Base-by-base conservation (phyloP, 1,284 basidiomycete species). In the Inonotus hispidus region DNA sequence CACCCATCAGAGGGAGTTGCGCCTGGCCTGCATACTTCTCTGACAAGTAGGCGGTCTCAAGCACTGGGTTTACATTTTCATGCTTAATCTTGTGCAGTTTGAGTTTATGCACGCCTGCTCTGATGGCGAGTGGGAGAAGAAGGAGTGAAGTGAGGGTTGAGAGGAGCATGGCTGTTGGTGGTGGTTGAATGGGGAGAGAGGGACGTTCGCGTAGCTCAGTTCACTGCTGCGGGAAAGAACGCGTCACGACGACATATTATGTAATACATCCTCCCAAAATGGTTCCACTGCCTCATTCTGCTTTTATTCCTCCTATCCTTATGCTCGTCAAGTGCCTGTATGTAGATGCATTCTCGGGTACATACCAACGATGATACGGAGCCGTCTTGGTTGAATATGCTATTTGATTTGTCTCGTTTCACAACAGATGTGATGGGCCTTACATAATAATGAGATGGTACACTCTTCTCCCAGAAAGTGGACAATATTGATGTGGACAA, bases 61-160 rank as follows among this genome's bases (percentile, higher is more conserved):
- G 78, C 56, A 81, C 74, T 52, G 89, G 87, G 67, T 87, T 87
- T 66, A 75, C 79, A 21, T 78, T 69, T 8, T 81, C 77, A 38
- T 82, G 79, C 32, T 88, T 79, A 8, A 94, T 73, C 77, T 95
- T 96, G 75, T 92, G 83, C 54, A 96, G 85, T 74, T 92, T 93
- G 73, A 95, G 83, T 73, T 83, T 93, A 79, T 91, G 87, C 3
- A 93, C 79, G 67, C 82, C 83, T 56, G 82, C 82, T 32, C 87
- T 85, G 66, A 83, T 81, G 67, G 81, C 83, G 68, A 90, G 81
- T 60, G 91, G 84, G 65, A 93, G 77, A 69, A 93, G 80, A 58
- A 82, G 73, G 65, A 90, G 74, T 3, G 79, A 73, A 37, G 77
- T 71, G 66, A 87, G 74, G 54, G 82, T 76, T 65, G 82, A 81